Base-by-base conservation (phyloP, 2,329 filamentous ascomycete genomes). In the Fusarium graminum region DNA sequence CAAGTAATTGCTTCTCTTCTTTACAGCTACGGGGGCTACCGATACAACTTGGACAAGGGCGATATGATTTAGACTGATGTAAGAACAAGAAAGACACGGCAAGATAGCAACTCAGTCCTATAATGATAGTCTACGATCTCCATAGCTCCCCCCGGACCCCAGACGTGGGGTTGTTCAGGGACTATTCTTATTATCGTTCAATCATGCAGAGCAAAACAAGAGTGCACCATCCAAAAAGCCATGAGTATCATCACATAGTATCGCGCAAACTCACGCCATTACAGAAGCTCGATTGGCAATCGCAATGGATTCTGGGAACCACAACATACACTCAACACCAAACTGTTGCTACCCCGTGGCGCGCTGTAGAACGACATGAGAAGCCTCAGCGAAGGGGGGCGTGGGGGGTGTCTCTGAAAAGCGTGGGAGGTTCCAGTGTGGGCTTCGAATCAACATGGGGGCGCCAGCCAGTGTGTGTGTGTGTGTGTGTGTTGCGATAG, bases 341-440 rank as follows among this genome's bases (percentile, higher is more conserved):
- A 22, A 22, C 22, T 22, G 32, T 34, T n/a, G 16, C 34, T 36
- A 36, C 34, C 4, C 16, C 34, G 14, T 16, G n/a, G 16, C 25
- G 36, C 14, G 57, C 44, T 60, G 44, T 54, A 52, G 54, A 64
- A 67, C 53, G 36, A 62, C 25, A 49, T 64, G 58, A 52, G 57
- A 58, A 66, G 47, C 39, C 38, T 52, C 25, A 38, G 40, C 50
- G 59, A 55, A 60, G 64, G 52, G 63, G 62, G 64, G 64, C 55
- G 65, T 68, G 64, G 64, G 57, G 64, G 65, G 65, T 67, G 64
- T 67, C 64, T 65, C 55, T 65, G 25, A 44, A 57, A 51, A 65
- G 65, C 46, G 65, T 67, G 65, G 61, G 65, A 65, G 65, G 64
- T 67, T 49, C 44, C 54, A 55, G 41, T 45, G 17, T 45, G 39